These are phyloP conservation scores for Aspergillus fijiensis DNA, from an alignment of 2,329 filamentous ascomycete genomes.

Conservation along the genomic window DNA sequence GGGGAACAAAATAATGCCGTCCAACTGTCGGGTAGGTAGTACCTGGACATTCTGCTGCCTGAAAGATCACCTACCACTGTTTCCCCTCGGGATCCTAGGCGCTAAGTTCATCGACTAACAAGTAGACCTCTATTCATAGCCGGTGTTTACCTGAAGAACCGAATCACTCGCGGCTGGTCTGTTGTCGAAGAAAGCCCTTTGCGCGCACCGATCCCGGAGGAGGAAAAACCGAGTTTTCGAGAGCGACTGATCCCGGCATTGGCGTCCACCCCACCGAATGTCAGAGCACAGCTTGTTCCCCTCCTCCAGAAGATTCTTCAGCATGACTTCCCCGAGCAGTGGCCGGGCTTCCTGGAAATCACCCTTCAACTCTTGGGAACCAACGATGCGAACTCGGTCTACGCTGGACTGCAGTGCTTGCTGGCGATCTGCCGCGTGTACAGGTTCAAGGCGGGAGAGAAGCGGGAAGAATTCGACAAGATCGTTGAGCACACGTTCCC, in stretches of 20 bases:
- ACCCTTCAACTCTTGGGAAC: conserved; percentile 85
- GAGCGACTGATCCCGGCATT: conserved; percentile 86
- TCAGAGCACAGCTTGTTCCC: conserved; percentile 90
- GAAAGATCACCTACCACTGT: conserved; percentile 4
- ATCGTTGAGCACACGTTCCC: conserved; percentile 92
- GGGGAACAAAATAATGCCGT: conserved; percentile 81
- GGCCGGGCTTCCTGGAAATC: conserved; percentile 92
- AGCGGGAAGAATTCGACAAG: conserved; percentile 83
- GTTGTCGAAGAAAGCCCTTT: conserved; percentile 71
- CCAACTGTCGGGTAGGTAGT: conserved; percentile 77
- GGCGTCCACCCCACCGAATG: conserved; percentile 72
- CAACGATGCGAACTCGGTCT: conserved; percentile 81
- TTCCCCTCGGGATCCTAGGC: conserved; percentile 18
- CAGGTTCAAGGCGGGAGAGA: conserved; percentile 84
- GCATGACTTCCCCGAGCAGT: conserved; percentile 89
- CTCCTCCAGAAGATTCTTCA: conserved; percentile 94
- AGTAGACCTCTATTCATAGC: conserved; percentile 53
- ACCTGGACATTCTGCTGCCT: conserved; percentile 14
- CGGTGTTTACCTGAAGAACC: conserved; percentile 97
- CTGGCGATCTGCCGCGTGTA: conserved; percentile 94
- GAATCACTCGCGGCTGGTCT: conserved; percentile 89
- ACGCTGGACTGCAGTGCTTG: conserved; percentile 90
- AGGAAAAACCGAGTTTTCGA: conserved; percentile 83
- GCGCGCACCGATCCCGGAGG: conserved; percentile 76
- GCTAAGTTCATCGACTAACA: conserved; percentile 11